A percentile compares a stretch with the other conserved stretches of the same genome.
Conservation (phyloP, 1,284 basidiomycete species). For the Phellinidium pouzarii region DNA sequence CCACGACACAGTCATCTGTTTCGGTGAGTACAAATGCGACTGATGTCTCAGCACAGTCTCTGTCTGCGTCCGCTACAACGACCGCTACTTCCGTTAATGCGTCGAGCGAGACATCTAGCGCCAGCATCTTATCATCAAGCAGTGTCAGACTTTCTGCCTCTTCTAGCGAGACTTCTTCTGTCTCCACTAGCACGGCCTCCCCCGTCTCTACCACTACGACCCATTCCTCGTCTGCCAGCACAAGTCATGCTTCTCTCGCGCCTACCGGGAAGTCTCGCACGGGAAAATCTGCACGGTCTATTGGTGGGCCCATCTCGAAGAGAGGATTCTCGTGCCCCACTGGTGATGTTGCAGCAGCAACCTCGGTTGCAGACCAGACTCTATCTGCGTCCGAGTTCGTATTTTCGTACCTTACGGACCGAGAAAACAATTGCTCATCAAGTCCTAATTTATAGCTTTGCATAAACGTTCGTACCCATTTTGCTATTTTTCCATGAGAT, state of each 20-base stretch:
- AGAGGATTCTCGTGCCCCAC: constrained; percentile 6
- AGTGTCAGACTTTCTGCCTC: neutral
- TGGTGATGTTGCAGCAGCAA: neutral
- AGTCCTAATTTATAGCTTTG: too few species aligned
- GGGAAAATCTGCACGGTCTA: neutral
- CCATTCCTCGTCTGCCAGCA: neutral
- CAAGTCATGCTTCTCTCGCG: neutral
- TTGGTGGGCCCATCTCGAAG: neutral
- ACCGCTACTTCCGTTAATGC: neutral
- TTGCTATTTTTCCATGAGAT: too few species aligned
- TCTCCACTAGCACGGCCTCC: neutral
- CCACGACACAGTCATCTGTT: neutral
- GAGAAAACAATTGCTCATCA: too few species aligned
- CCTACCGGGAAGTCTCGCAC: too few species aligned
- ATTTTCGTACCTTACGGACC: too few species aligned
- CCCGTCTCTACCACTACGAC: neutral
- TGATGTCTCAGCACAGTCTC: too few species aligned
- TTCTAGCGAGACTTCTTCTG: too few species aligned
- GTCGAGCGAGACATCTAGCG: neutral
- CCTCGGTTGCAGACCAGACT: neutral
- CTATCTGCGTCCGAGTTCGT: neutral
- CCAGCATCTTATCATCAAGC: neutral
- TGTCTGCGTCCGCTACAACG: neutral
- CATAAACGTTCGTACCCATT: too few species aligned
- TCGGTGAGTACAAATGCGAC: neutral